A percentile compares a stretch with the other conserved stretches of the same genome.
Evolutionary conservation across 2,329 filamentous ascomycete genomes (phyloP).

Genomic region (Myriosclerotinia scirpicola): DNA sequence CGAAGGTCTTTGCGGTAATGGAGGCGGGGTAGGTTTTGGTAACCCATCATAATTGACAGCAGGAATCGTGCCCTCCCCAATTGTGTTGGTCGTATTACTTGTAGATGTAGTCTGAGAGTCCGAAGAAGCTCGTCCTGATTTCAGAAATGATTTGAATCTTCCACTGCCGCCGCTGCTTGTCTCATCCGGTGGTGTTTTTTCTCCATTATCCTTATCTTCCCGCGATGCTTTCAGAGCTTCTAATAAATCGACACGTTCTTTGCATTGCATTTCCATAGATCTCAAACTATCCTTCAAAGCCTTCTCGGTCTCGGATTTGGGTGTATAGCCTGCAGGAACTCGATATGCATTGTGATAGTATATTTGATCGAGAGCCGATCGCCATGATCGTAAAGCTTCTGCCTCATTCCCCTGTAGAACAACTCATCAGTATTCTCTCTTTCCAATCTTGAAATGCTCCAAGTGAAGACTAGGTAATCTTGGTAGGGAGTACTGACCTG

Average conservation of each 20-base stretch:
- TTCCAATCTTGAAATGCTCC: background rate
- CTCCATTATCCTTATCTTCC: slow-evolving; percentile 60
- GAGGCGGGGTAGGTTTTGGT: slow-evolving; percentile 60
- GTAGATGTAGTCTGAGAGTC: background rate
- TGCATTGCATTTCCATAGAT: slow-evolving; percentile 85
- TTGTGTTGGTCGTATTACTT: slow-evolving; percentile 39
- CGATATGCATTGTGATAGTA: slow-evolving; percentile 80
- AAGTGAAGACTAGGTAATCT: background rate
- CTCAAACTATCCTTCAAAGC: slow-evolving; percentile 78
- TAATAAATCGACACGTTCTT: slow-evolving; percentile 86
- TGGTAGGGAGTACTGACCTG: slow-evolving; percentile 58
- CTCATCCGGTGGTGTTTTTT: slow-evolving; percentile 77
- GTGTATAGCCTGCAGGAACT: slow-evolving; percentile 65
- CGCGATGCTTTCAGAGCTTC: slow-evolving; percentile 74
- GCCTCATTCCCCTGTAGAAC: slow-evolving; percentile 74
- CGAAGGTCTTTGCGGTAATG: slow-evolving; percentile 57
- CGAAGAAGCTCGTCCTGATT: slow-evolving; percentile 13
- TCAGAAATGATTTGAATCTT: slow-evolving; percentile 22
- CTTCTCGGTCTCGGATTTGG: slow-evolving; percentile 79
- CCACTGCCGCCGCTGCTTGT: slow-evolving; percentile 62
- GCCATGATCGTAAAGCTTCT: slow-evolving; percentile 91
- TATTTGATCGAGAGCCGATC: slow-evolving; percentile 82
- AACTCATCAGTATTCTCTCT: background rate
- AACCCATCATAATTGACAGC: slow-evolving; percentile 77
- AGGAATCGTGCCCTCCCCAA: slow-evolving; percentile 79